These are phyloP conservation scores for Penicillium sp. DNA, from an alignment of 2,329 filamentous ascomycete species.

Conservation along the genomic window DNA sequence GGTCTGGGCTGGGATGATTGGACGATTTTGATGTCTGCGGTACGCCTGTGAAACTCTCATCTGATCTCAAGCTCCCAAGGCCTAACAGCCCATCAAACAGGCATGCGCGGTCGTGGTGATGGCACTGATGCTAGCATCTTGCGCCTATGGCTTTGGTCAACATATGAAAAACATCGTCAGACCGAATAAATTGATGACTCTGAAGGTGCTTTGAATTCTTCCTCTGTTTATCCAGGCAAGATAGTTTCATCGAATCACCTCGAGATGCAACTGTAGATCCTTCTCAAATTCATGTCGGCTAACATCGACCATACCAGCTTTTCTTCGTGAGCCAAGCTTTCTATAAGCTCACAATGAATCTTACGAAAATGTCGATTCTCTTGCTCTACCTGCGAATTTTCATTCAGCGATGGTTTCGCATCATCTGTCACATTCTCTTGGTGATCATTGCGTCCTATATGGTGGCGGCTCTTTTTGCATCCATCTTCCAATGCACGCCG, in stretches of 20 bases:
- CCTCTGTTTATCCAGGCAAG: no score
- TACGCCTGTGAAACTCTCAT: neutral
- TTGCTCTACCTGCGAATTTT: slow-evolving; percentile 20
- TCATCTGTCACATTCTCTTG: slow-evolving; percentile 14
- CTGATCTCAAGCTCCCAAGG: neutral
- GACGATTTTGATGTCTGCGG: slow-evolving; percentile 14
- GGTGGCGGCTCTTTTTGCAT: slow-evolving; percentile 15
- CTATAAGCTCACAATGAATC: slow-evolving; percentile 20
- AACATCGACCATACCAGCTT: slow-evolving; percentile 2
- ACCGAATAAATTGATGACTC: slow-evolving; percentile 8
- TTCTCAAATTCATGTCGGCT: neutral
- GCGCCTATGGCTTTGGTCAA: slow-evolving; percentile 4
- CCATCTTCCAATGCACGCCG: slow-evolving; percentile 21
- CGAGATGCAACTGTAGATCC: no score
- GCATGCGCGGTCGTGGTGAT: slow-evolving; percentile 17
- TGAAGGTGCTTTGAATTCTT: slow-evolving; percentile 10
- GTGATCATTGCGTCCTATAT: slow-evolving; percentile 18
- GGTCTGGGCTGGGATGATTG: slow-evolving; percentile 14
- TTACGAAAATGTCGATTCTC: slow-evolving; percentile 23
- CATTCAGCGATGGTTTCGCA: slow-evolving; percentile 15
- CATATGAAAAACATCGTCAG: slow-evolving; percentile 6
- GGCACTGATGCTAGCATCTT: slow-evolving; percentile 16
- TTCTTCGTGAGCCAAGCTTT: slow-evolving; percentile 22
- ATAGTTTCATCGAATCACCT: no score
- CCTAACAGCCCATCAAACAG: slow-evolving; percentile 3